Evolutionary conservation across 306 rosid species (phyloP).

Genomic region (Mimosa bimucronata): DNA sequence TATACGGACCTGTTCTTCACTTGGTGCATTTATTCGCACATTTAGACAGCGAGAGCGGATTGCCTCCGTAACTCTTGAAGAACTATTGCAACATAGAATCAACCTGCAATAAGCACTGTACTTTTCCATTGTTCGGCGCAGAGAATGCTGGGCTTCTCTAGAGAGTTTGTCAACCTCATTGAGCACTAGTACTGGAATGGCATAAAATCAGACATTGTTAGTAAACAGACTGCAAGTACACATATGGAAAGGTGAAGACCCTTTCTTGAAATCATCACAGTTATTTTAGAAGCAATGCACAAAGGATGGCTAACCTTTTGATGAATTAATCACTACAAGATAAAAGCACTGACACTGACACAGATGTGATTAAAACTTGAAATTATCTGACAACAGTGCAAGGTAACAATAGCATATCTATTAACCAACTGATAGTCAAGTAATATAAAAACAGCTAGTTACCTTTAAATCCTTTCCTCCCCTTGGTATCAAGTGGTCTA

Average conservation of each 20-base stretch:
- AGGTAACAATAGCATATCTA: constrained; percentile 12
- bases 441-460: background rate
- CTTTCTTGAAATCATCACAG: background rate
- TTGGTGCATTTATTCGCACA: constrained; percentile 82
- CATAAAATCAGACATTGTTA: constrained; percentile 39
- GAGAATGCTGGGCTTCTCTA: constrained; percentile 95
- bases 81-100: constrained; percentile 91
- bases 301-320: background rate
- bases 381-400: constrained; percentile 7
- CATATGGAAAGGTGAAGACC: background rate
- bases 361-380: background rate
- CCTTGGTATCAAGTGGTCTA: constrained; percentile 85
- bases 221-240: constrained; percentile 12
- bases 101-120: constrained; percentile 90
- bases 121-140: constrained; percentile 95
- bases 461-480: constrained; percentile 88
- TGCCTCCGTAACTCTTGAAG: constrained; percentile 96
- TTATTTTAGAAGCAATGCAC: constrained; percentile 1
- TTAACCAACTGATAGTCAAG: background rate
- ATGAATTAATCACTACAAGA: constrained; percentile 12
- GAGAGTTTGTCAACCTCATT: constrained; percentile 96
- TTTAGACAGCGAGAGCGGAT: constrained; percentile 94
- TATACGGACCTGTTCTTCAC: constrained; percentile 71
- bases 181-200: constrained; percentile 71
- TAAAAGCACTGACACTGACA: background rate